Evolutionary conservation across 768 basidiomycete genomes (phyloP).

Genomic region (Termitomyces titanicus): DNA sequence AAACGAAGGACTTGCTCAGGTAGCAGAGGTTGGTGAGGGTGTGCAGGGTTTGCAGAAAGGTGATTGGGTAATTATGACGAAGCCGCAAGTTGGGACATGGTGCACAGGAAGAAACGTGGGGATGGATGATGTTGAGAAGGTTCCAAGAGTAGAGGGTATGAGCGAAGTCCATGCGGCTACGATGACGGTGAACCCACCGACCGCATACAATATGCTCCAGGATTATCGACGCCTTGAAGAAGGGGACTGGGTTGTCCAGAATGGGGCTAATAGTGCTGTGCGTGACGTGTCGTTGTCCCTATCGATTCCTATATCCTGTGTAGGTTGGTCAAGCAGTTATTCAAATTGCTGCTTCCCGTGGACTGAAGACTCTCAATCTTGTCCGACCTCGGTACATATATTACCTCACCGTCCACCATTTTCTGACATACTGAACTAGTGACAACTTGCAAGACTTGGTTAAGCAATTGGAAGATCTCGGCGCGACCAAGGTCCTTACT

Average conservation of each 20-base stretch:
- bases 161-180: conserved; percentile 70
- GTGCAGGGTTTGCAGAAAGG: conserved; percentile 44
- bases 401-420: conserved; percentile 6
- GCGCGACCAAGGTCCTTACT: conserved; percentile 74
- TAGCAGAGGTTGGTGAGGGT: conserved; percentile 56
- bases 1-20: conserved; percentile 73
- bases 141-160: conserved; percentile 45
- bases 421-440: conserved; percentile 28
- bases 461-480: conserved; percentile 49
- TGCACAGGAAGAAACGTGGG: conserved; percentile 49
- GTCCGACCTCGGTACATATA: conserved; percentile 59
- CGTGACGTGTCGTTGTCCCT: conserved; percentile 18
- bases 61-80: conserved; percentile 76
- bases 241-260: conserved; percentile 84
- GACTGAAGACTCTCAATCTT: conserved; percentile 78
- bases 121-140: conserved; percentile 54
- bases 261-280: conserved; percentile 83
- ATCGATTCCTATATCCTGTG: conserved; percentile 4
- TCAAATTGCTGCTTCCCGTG: conserved; percentile 72
- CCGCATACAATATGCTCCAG: conserved; percentile 79
- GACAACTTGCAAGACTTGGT: conserved; percentile 50
- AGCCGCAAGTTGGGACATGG: conserved; percentile 77
- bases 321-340: conserved; percentile 85
- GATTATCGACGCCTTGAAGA: conserved; percentile 60
- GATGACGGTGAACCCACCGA: conserved; percentile 79